A percentile compares a stretch with the other conserved stretches of the same genome.
Conservation (phyloP, 257 asterid species). For the Orobanche coerulescens region DNA sequence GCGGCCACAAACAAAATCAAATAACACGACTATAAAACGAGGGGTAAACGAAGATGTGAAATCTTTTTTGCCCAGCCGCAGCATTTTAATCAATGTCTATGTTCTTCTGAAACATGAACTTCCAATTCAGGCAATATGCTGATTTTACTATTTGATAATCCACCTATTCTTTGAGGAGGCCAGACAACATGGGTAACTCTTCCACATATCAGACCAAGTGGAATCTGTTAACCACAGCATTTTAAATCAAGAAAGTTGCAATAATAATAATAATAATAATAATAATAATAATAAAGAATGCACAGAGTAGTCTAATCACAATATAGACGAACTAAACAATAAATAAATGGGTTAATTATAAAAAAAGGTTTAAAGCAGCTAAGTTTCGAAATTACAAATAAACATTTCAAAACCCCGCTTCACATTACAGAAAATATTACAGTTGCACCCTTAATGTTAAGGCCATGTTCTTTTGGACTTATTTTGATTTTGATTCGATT, state of each 20-base stretch:
- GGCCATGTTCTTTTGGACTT: too few relatives aligned
- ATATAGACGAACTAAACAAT: not conserved
- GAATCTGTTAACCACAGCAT: conserved; percentile 48
- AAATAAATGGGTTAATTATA: too few relatives aligned
- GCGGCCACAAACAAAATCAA: not conserved
- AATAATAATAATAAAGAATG: not conserved
- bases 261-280: not conserved
- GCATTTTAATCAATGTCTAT: not conserved
- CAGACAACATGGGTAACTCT: conserved; percentile 70
- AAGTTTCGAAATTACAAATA: too few relatives aligned
- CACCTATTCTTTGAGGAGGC: conserved; percentile 83
- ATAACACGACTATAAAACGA: not conserved
- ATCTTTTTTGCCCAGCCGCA: not conserved
- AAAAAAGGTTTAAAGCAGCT: too few relatives aligned
- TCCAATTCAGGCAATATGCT: conserved; percentile 27
- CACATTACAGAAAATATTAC: not conserved
- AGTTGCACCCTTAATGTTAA: too few relatives aligned
- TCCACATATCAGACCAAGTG: conserved; percentile 81
- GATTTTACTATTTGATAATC: conserved; percentile 33
- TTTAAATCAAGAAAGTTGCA: conserved; percentile 6
- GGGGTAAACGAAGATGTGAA: too few relatives aligned
- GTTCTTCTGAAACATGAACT: conserved; percentile 13
- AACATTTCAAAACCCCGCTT: too few relatives aligned
- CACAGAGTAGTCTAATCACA: not conserved
- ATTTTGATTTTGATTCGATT: too few relatives aligned